Percentiles rank a stretch among this genome's conserved stretches.
Conservation (phyloP, 805 yeast genomes). For the Hanseniaspora lachancei region DNA sequence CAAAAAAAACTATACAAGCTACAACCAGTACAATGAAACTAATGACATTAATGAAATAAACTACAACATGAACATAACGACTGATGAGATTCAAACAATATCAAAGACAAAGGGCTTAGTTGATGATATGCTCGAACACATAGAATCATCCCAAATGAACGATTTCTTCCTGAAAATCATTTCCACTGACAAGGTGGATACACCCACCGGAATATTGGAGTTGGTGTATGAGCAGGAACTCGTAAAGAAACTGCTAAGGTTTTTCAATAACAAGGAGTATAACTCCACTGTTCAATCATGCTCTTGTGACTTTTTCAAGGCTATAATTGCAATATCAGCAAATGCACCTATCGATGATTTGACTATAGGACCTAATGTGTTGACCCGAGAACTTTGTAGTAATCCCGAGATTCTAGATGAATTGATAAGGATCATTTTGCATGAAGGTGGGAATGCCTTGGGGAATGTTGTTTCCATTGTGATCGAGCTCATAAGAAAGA, state of each 20-base stretch:
- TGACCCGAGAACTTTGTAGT: slow-evolving; percentile 76
- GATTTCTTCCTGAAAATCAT: slow-evolving; percentile 79
- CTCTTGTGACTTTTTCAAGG: slow-evolving; percentile 87
- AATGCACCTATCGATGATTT: slow-evolving; percentile 66
- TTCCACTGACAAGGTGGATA: slow-evolving; percentile 80
- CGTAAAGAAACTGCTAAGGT: slow-evolving; percentile 55
- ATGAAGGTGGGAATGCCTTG: slow-evolving; percentile 60
- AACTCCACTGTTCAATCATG: slow-evolving; percentile 67
- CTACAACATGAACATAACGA: background rate
- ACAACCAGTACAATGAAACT: background rate
- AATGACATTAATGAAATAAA: background rate
- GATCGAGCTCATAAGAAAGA: slow-evolving; percentile 85
- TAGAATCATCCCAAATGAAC: slow-evolving; percentile 82
- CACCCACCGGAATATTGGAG: slow-evolving; percentile 79
- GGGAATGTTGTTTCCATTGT: slow-evolving; percentile 85
- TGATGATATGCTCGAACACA: slow-evolving; percentile 54
- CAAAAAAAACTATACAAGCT: background rate
- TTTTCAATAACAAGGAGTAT: slow-evolving; percentile 45
- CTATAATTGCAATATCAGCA: slow-evolving; percentile 86
- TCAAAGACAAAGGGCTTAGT: slow-evolving; percentile 38
- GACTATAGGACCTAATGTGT: slow-evolving; percentile 85
- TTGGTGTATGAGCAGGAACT: slow-evolving; percentile 59
- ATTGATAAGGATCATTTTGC: slow-evolving; percentile 58
- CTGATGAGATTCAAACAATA: slow-evolving; percentile 18
- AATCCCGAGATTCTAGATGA: slow-evolving; percentile 41